These are phyloP conservation scores for Xanthoparmelia taractica DNA, from an alignment of 495 filamentous ascomycete species.

Conservation along the genomic window DNA sequence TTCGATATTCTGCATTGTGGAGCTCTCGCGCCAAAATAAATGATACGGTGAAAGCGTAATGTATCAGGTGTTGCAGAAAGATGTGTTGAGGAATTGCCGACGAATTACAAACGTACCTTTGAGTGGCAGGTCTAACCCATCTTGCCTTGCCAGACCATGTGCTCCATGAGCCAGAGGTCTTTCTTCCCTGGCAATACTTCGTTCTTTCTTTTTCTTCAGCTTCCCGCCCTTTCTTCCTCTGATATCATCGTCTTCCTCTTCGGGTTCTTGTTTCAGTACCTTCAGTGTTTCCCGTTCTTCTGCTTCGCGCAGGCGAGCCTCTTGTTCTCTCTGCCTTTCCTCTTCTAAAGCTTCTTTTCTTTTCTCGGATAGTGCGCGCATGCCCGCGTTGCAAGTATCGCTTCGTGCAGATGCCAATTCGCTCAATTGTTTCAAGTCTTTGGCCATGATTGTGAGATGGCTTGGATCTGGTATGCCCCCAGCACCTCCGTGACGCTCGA, in stretches of 20 bases:
- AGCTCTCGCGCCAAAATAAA: background rate
- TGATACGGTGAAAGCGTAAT: background rate
- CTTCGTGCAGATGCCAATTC: constrained; percentile 58
- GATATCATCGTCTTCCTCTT: constrained; percentile 45
- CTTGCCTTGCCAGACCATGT: constrained; percentile 59
- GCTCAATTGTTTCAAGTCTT: constrained; percentile 57
- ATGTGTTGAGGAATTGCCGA: background rate
- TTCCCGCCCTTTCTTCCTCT: constrained; percentile 40
- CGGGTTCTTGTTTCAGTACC: constrained; percentile 38
- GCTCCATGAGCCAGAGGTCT: constrained; percentile 54
- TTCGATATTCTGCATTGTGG: background rate
- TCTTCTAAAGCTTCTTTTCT: constrained; percentile 55
- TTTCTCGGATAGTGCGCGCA: constrained; percentile 59
- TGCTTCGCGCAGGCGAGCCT: constrained; percentile 39
- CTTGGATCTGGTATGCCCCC: constrained; percentile 66
- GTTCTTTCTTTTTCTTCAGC: constrained; percentile 47
- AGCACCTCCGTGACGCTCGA: constrained; percentile 57
- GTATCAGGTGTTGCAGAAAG: background rate
- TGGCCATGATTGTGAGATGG: constrained; percentile 59
- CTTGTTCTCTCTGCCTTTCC: constrained; percentile 35
- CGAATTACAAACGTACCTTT: constrained; percentile 49
- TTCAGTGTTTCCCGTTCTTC: constrained; percentile 40
- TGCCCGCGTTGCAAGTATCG: constrained; percentile 59
- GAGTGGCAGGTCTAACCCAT: constrained; percentile 47
- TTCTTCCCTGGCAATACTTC: constrained; percentile 44